Base-by-base conservation (phyloP, 139 green algal species). In the Micromonas pusilla region DNA sequence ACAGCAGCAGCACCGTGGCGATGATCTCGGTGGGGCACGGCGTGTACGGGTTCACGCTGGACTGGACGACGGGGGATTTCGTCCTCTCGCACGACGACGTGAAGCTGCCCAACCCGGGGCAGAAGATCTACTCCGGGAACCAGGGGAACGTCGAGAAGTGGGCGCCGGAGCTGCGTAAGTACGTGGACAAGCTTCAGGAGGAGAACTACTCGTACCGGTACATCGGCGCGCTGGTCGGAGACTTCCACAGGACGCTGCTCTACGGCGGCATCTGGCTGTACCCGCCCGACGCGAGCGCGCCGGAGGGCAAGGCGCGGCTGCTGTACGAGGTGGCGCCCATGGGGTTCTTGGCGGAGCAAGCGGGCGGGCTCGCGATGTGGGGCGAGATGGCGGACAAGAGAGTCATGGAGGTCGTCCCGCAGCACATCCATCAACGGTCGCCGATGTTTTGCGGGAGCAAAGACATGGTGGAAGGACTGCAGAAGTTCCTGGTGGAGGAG, bases 51-150 rank as follows among this genome's bases (percentile, higher is more conserved):
- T 89, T 90, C 73, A 89, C 82, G 5, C 77, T 88, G 25, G 85
- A 90, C 82, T 53, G 74, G 36, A 64, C 77, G 36, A 68, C 85
- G 30, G 85, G 85, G 53, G 85, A 89, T 70, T 89, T 89, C 81
- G 79, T 89, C 25, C 79, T 88, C 34, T 85, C 79, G 16, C 84
- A 89, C 71, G 79, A 85, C 38, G 73, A 80, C 37, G 83, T 89
- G 23, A 81, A 90, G 82, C 81, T 93, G 5, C 93, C 93, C 9
- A 87, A 97, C 75, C 20, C 62, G 1, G 66, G 66, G 33, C 52
- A 78, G 33, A 30, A 33, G 9, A 98, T 99, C 84, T 99, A 99
- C 88, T 90, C 90, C 37, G 97, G 99, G 88, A 99, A 99, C 83
- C 94, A 99, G 90, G 95, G 95, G 81, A 99, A 99, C 92, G 96